These are phyloP conservation scores for Actinomucor elegans DNA, from an alignment of 371 early-diverging fungal genomes.

Conservation along the genomic window DNA sequence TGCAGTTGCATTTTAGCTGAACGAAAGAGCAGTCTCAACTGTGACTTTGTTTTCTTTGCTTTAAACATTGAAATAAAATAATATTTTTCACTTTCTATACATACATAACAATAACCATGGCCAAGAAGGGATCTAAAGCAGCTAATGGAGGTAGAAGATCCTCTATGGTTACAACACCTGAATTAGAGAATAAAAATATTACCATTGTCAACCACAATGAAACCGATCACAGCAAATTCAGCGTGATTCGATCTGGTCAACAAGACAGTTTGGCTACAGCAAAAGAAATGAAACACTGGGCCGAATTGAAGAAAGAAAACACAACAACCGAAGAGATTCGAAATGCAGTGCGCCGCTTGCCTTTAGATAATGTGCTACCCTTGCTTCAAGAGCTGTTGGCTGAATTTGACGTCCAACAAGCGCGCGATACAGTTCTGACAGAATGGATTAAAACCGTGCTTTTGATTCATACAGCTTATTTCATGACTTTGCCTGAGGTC, in stretches of 20 bases:
- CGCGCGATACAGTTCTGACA: conserved; percentile 30
- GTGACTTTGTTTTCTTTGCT: conserved; percentile 1
- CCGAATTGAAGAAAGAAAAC: conserved; percentile 17
- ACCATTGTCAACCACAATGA: conserved; percentile 7
- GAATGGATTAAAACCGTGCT: conserved; percentile 75
- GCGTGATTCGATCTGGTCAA: conserved; percentile 10
- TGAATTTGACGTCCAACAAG: conserved; percentile 17
- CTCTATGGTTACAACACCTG: not conserved
- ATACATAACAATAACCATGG: conserved; percentile 3
- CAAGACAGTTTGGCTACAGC: not conserved
- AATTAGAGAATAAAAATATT: not conserved
- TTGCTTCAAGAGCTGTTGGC: conserved; percentile 20
- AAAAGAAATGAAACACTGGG: conserved; percentile 10
- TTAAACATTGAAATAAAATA: not conserved
- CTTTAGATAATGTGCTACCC: conserved; percentile 20
- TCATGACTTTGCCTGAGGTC: conserved; percentile 61
- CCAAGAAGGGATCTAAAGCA: conserved; percentile 12
- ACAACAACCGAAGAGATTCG: conserved; percentile 20
- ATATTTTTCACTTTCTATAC: not conserved
- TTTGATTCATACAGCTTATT: conserved; percentile 63
- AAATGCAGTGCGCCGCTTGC: conserved; percentile 16
- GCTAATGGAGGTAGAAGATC: conserved; percentile 5
- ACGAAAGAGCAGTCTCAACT: conserved; percentile 1
- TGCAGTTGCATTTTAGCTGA: not conserved
- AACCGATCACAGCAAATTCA: conserved; percentile 20